Evolutionary conservation across 2,329 filamentous ascomycete species (phyloP).

Genomic region (Cytospora schulzeri): DNA sequence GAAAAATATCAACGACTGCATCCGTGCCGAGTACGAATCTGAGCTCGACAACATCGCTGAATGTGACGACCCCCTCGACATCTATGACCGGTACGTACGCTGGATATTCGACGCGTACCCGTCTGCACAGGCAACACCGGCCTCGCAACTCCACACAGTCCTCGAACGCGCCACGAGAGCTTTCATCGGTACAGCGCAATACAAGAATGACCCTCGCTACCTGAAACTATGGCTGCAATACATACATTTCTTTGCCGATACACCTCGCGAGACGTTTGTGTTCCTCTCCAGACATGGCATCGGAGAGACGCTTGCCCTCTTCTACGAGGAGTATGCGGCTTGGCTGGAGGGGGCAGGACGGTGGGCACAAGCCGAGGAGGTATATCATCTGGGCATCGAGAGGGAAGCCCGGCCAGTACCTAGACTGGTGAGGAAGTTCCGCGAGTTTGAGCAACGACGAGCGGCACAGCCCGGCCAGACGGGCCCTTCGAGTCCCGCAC

Average conservation of each 20-base stretch:
- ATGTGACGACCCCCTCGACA: constrained; percentile 90
- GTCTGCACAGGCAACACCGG: constrained; percentile 84
- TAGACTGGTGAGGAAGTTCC: constrained; percentile 83
- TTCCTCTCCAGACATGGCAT: constrained; percentile 88
- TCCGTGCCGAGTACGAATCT: constrained; percentile 81
- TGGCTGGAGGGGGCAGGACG: constrained; percentile 85
- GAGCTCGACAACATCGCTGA: constrained; percentile 80
- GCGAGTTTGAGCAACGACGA: constrained; percentile 82
- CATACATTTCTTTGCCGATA: constrained; percentile 87
- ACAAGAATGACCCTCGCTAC: constrained; percentile 94
- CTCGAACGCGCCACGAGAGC: constrained; percentile 91
- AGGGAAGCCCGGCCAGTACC: constrained; percentile 81
- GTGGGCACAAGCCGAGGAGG: constrained; percentile 91
- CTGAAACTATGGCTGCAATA: constrained; percentile 93
- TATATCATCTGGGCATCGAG: constrained; percentile 88
- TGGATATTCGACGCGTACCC: constrained; percentile 97
- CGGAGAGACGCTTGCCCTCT: constrained; percentile 83
- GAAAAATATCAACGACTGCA: constrained; percentile 74
- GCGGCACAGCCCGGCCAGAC: constrained; percentile 53
- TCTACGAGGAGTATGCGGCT: constrained; percentile 94
- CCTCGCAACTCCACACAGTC: constrained; percentile 85
- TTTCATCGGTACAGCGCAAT: constrained; percentile 82
- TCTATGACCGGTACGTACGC: constrained; percentile 94
- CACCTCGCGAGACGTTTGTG: constrained; percentile 89
- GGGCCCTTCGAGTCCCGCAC: constrained; percentile 81